Evolutionary conservation across 2,329 filamentous ascomycete genomes (phyloP).

Genomic region (Fusarium sp.): DNA sequence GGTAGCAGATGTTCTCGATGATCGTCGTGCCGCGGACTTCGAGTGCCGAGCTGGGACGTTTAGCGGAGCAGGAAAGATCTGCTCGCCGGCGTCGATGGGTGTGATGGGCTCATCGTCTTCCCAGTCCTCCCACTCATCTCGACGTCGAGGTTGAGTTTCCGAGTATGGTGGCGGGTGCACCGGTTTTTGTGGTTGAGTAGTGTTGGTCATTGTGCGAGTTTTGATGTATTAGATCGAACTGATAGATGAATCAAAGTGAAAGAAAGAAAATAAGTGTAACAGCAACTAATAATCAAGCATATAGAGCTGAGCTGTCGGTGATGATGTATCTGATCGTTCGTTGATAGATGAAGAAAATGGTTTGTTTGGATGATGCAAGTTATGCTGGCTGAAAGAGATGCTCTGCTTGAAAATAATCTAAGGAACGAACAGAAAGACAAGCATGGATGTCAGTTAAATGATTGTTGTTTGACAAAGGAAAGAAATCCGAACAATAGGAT

Average conservation of each 20-base stretch:
- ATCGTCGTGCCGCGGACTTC: constrained; percentile 38
- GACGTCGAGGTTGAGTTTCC: constrained; percentile 36
- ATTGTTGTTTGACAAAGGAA: constrained; percentile 42
- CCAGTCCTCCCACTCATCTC: constrained; percentile 66
- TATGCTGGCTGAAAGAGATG: constrained; percentile 13
- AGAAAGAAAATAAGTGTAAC: neutral
- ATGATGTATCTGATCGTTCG: constrained; percentile 25
- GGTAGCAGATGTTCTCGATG: constrained; percentile 54
- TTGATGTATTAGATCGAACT: constrained; percentile 17
- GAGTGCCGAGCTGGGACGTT: constrained; percentile 27
- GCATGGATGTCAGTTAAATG: neutral
- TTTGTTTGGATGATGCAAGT: constrained; percentile 3
- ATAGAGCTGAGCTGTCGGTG: constrained; percentile 10
- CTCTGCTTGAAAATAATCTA: constrained; percentile 21
- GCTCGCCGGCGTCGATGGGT: constrained; percentile 54
- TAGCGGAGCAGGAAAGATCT: constrained; percentile 46
- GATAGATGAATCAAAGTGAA: neutral
- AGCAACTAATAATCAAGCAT: constrained; percentile 27
- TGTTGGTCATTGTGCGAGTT: constrained; percentile 30
- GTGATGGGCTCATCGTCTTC: constrained; percentile 61
- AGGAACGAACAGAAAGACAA: constrained; percentile 22
- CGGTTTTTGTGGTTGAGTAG: constrained; percentile 24
- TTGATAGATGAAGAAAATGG: constrained; percentile 10
- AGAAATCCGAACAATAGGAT: constrained; percentile 25
- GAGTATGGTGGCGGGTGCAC: constrained; percentile 29